These are phyloP conservation scores for Colletotrichum limetticola DNA, from an alignment of 2,329 filamentous ascomycete species.

Conservation along the genomic window DNA sequence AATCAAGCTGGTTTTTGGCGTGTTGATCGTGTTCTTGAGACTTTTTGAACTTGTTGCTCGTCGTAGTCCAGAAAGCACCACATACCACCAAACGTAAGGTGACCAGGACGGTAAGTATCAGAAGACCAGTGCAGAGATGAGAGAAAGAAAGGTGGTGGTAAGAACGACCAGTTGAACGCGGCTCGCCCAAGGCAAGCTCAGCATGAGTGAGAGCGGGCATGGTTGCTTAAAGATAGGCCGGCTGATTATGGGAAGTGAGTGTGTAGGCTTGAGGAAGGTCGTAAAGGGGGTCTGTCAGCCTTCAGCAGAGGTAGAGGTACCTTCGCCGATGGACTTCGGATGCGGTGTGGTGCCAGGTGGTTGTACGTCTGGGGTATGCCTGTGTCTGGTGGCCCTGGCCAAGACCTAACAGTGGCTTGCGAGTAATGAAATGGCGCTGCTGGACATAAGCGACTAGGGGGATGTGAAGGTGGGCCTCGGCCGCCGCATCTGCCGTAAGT, in stretches of 20 bases:
- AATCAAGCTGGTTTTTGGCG: not conserved
- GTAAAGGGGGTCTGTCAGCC: slow-evolving; percentile 22
- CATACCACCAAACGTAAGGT: slow-evolving; percentile 38
- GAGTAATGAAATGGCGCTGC: slow-evolving; percentile 36
- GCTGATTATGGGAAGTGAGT: slow-evolving; percentile 43
- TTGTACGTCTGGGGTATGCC: slow-evolving; percentile 36
- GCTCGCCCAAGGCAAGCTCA: slow-evolving; percentile 42
- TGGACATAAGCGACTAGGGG: slow-evolving; percentile 35
- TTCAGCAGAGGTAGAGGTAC: slow-evolving; percentile 29
- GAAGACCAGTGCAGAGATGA: slow-evolving; percentile 43
- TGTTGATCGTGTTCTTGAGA: not conserved
- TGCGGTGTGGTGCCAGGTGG: slow-evolving; percentile 23
- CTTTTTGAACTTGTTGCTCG: not conserved
- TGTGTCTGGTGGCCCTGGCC: slow-evolving; percentile 29
- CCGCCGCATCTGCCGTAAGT: slow-evolving; percentile 32
- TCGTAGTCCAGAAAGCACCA: not conserved
- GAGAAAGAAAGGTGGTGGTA: slow-evolving; percentile 28
- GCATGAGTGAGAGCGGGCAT: slow-evolving; percentile 50
- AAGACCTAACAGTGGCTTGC: slow-evolving; percentile 34
- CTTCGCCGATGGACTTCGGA: slow-evolving; percentile 18
- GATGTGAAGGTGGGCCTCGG: slow-evolving; percentile 31
- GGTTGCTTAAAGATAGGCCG: slow-evolving; percentile 42
- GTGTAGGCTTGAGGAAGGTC: slow-evolving; percentile 36
- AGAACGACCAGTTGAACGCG: slow-evolving; percentile 26
- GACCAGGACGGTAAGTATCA: slow-evolving; percentile 48